Evolutionary conservation across 2,329 filamentous ascomycete species (phyloP).

Genomic region (Colletotrichum sp.): DNA sequence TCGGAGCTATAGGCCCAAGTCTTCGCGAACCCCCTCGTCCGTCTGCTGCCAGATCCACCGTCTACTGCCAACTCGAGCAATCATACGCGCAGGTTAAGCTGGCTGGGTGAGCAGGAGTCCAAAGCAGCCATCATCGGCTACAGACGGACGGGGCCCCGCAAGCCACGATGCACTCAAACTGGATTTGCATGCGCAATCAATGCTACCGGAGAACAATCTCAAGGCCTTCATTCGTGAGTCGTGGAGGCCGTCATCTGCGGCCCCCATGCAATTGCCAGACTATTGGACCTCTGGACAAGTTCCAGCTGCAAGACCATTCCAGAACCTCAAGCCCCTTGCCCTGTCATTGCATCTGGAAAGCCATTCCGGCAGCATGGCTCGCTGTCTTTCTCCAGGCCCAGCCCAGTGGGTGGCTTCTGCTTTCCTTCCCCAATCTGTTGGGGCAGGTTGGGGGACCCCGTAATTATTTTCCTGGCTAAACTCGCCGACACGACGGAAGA

Average conservation of each 20-base stretch:
- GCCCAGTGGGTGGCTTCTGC: not conserved
- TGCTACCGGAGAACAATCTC: not conserved
- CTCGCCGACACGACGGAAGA: slow-evolving; percentile 19
- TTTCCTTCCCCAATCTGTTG: not conserved
- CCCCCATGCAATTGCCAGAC: not conserved
- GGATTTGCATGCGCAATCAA: not conserved
- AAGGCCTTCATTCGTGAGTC: not conserved
- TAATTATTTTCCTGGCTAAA: not conserved
- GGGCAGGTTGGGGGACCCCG: not conserved
- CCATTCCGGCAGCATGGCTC: not conserved
- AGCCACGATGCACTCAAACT: not conserved
- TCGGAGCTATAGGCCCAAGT: not conserved
- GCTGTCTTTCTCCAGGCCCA: not conserved
- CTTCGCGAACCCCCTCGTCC: not conserved
- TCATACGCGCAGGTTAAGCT: not conserved
- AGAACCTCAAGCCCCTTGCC: not conserved
- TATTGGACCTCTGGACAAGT: not conserved
- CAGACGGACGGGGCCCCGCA: not conserved
- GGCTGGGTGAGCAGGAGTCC: not conserved
- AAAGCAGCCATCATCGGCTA: not conserved
- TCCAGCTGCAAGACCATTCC: not conserved
- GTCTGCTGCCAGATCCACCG: not conserved
- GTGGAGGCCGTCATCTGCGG: not conserved
- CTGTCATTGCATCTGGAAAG: slow-evolving; percentile 1
- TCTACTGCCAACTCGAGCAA: not conserved